Conservation (phyloP, 139 green algal genomes). For the Micractinium conductrix region DNA sequence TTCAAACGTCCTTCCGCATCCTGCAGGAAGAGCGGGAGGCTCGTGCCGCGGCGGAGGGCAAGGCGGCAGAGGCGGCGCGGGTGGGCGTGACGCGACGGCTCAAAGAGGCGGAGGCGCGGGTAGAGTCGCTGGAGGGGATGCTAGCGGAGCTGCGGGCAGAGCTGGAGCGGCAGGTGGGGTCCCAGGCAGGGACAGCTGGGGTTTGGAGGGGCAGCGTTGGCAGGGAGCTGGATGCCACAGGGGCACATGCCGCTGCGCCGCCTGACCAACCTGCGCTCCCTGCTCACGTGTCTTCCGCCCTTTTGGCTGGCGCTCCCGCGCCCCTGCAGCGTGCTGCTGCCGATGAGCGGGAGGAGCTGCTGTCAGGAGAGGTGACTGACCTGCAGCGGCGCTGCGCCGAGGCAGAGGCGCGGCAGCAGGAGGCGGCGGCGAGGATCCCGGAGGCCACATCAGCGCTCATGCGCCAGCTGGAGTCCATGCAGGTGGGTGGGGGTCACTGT, state of each 20-base stretch:
- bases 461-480: constrained; percentile 91
- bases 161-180: constrained; percentile 61
- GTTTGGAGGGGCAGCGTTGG: too few relatives aligned
- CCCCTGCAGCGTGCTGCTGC: constrained; percentile 23
- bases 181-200: too few relatives aligned
- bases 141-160: constrained; percentile 69
- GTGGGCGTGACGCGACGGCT: constrained; percentile 58
- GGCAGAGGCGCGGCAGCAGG: constrained; percentile 90
- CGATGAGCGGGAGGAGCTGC: constrained; percentile 55
- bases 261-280: too few relatives aligned
- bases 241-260: too few relatives aligned
- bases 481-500: too few relatives aligned
- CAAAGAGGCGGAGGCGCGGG: constrained; percentile 65
- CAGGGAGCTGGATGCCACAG: too few relatives aligned
- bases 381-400: constrained; percentile 75
- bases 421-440: constrained; percentile 84
- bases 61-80: constrained; percentile 56
- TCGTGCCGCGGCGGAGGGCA: constrained; percentile 70
- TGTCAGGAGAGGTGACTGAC: constrained; percentile 66
- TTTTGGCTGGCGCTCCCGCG: neutral
- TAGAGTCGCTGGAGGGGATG: constrained; percentile 66
- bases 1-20: neutral
- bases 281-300: too few relatives aligned
- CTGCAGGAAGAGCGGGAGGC: constrained; percentile 15
- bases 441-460: constrained; percentile 93